These are phyloP conservation scores for Platanus orientalis DNA, from an alignment of 164 flowering plant species.

Conservation along the genomic window DNA sequence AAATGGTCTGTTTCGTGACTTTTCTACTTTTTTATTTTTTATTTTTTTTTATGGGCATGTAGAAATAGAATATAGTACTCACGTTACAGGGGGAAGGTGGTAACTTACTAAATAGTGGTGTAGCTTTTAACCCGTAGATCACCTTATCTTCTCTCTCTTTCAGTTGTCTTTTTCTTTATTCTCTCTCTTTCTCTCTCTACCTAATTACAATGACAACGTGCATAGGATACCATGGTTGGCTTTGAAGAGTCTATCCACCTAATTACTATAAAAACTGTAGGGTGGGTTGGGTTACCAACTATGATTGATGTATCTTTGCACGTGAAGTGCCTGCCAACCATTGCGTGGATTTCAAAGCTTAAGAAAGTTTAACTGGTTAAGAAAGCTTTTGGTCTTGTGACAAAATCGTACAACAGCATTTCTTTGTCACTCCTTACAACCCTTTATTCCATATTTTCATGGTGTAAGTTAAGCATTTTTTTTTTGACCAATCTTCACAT, in stretches of 20 bases:
- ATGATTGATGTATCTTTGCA: constrained; percentile 1
- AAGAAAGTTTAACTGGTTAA: too few species aligned
- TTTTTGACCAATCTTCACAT: too few species aligned
- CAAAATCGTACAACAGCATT: too few species aligned
- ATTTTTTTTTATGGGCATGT: too few species aligned
- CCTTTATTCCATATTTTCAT: too few species aligned
- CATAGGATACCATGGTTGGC: constrained; percentile 1
- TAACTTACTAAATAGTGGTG: not conserved
- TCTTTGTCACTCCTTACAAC: too few species aligned
- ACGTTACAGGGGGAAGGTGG: not conserved
- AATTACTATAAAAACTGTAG: not conserved
- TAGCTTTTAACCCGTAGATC: not conserved
- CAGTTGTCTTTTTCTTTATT: not conserved
- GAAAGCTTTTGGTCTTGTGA: too few species aligned
- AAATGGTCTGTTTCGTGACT: too few species aligned
- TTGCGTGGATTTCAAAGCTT: not conserved
- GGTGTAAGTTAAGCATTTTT: too few species aligned
- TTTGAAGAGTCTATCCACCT: not conserved
- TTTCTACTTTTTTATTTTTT: too few species aligned
- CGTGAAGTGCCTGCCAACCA: not conserved
- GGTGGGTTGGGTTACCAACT: not conserved
- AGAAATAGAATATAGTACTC: not conserved
- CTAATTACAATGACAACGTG: not conserved
- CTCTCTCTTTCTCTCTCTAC: not conserved
- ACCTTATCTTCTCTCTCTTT: not conserved